Evolutionary conservation across 169 alveolate species (phyloP).

Genomic region (Plasmodium relictum): DNA sequence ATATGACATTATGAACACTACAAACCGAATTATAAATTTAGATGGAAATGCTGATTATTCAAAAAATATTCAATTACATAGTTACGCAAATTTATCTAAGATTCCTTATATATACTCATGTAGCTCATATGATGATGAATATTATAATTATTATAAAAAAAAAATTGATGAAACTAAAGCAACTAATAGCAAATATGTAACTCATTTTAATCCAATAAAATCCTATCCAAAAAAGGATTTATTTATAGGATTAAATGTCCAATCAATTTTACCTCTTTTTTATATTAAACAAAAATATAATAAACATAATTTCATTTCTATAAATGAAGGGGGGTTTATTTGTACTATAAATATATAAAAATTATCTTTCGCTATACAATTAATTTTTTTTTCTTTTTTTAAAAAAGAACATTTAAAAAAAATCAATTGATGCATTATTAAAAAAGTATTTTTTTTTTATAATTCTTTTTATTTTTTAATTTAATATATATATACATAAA

Average conservation of each 20-base stretch:
- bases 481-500: neutral
- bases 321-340: slow-evolving; percentile 73
- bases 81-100: slow-evolving; percentile 65
- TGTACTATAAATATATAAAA: slow-evolving; percentile 74
- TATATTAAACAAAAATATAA: slow-evolving; percentile 70
- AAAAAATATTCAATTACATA: slow-evolving; percentile 18
- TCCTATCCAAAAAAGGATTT: slow-evolving; percentile 69
- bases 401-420: slow-evolving; percentile 18
- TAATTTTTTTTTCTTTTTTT: slow-evolving; percentile 4
- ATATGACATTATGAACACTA: slow-evolving; percentile 56
- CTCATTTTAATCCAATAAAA: slow-evolving; percentile 65
- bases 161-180: slow-evolving; percentile 63
- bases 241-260: slow-evolving; percentile 75
- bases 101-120: slow-evolving; percentile 69
- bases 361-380: neutral
- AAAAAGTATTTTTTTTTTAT: neutral
- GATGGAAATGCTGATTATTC: slow-evolving; percentile 58
- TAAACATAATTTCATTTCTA: slow-evolving; percentile 74
- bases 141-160: slow-evolving; percentile 61
- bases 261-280: slow-evolving; percentile 76
- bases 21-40: slow-evolving; percentile 44
- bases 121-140: slow-evolving; percentile 35
- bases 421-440: neutral
- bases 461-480: neutral
- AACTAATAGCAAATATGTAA: slow-evolving; percentile 41